Conservation (phyloP, 352 stramenopile genomes). For the Pythium myriotylum region DNA sequence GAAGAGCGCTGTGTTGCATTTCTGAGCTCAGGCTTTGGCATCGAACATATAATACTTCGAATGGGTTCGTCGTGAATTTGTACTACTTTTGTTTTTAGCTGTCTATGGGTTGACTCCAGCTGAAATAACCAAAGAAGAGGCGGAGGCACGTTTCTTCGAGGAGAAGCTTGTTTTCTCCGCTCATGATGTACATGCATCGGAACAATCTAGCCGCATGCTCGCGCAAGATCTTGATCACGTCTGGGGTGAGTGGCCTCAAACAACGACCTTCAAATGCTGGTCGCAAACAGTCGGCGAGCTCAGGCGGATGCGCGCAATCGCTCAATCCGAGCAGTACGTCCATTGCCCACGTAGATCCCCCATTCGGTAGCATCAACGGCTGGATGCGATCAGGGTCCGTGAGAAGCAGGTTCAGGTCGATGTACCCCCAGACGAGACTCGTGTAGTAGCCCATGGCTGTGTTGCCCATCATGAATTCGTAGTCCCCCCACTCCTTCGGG, state of each 20-base stretch:
- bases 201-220: slow-evolving; percentile 22
- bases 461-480: background rate
- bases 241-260: slow-evolving; percentile 17
- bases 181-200: slow-evolving; percentile 17
- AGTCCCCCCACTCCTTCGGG: slow-evolving; percentile 5
- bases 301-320: background rate
- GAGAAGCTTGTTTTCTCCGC: slow-evolving; percentile 5
- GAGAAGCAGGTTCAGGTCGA: slow-evolving; percentile 25
- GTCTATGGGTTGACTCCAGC: background rate
- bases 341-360: background rate
- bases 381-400: background rate
- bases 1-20: too few relatives aligned
- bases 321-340: background rate
- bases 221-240: slow-evolving; percentile 16
- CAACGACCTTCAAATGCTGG: background rate
- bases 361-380: background rate
- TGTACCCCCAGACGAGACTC: slow-evolving; percentile 14
- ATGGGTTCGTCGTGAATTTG: too few relatives aligned
- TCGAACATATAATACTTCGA: too few relatives aligned
- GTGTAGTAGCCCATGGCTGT: slow-evolving; percentile 2
- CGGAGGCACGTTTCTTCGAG: background rate
- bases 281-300: background rate
- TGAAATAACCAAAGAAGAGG: slow-evolving; percentile 3
- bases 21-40: too few relatives aligned
- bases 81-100: background rate